These are phyloP conservation scores for Aspergillus campestris DNA, from an alignment of 495 filamentous ascomycete genomes.

Conservation along the genomic window DNA sequence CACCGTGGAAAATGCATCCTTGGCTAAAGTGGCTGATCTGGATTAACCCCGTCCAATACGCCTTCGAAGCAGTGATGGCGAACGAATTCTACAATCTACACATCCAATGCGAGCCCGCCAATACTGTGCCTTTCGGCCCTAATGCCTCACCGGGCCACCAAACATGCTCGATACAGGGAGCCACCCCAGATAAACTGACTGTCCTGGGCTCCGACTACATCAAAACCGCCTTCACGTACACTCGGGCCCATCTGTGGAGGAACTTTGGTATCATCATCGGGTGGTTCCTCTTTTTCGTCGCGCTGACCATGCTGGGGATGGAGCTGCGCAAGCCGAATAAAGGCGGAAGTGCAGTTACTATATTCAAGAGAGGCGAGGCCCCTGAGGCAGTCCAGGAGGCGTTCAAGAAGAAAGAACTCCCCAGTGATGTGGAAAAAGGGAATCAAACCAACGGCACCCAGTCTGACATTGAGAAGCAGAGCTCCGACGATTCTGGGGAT, in stretches of 20 bases:
- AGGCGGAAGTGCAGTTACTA: constrained; percentile 60
- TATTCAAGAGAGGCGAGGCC: constrained; percentile 56
- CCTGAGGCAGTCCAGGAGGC: constrained; percentile 45
- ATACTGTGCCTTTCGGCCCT: constrained; percentile 54
- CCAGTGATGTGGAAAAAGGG: constrained; percentile 42
- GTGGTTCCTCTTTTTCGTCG: constrained; percentile 47
- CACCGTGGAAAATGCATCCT: constrained; percentile 62
- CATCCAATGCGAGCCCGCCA: constrained; percentile 43
- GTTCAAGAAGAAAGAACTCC: constrained; percentile 19
- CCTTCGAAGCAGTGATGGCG: constrained; percentile 58
- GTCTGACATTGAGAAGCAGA: constrained; percentile 17
- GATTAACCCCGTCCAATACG: constrained; percentile 70
- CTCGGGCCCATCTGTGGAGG: constrained; percentile 50
- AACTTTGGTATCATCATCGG: constrained; percentile 54
- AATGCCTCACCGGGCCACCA: constrained; percentile 46
- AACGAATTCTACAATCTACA: constrained; percentile 48
- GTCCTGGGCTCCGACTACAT: constrained; percentile 50
- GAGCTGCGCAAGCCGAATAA: constrained; percentile 63
- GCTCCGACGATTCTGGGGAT: constrained; percentile 13
- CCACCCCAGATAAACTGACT: constrained; percentile 35
- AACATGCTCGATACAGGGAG: constrained; percentile 54
- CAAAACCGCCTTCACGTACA: constrained; percentile 44
- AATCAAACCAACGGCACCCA: constrained; percentile 20
- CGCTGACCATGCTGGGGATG: constrained; percentile 53
- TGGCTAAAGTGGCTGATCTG: constrained; percentile 75